phyloP scores from a whole-genome alignment of 2,329 filamentous ascomycete genomes.

The Ophiostoma ips region DNA sequence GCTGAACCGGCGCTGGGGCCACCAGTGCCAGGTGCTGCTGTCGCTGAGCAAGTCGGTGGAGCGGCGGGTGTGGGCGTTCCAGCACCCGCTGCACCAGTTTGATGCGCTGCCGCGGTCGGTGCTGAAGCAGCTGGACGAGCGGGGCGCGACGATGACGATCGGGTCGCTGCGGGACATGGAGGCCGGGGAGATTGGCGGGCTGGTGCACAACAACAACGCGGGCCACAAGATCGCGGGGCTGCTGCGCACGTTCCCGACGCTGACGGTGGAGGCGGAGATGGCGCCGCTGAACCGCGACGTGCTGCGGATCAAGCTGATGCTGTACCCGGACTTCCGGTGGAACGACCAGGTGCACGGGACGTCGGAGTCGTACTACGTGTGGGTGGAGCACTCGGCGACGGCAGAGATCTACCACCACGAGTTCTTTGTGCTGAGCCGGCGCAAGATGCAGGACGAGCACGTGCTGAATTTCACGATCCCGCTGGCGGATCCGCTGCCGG shows the following conservation, averaged over 20 bases:
- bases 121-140: conserved; percentile 60
- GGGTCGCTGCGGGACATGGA: conserved; percentile 90
- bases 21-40: conserved; percentile 82
- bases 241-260: conserved; percentile 80
- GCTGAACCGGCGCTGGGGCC: conserved; percentile 85
- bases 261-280: conserved; percentile 85
- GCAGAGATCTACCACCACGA: conserved; percentile 97
- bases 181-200: conserved; percentile 68
- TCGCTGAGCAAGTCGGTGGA: conserved; percentile 95
- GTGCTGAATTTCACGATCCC: conserved; percentile 98
- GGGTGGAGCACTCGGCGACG: conserved; percentile 97
- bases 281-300: conserved; percentile 92
- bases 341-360: conserved; percentile 87
- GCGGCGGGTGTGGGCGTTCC: conserved; percentile 85
- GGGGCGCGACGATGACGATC: conserved; percentile 49
- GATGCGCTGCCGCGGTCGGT: conserved; percentile 76
- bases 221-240: conserved; percentile 70
- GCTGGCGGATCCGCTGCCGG: conserved; percentile 79
- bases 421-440: conserved; percentile 82
- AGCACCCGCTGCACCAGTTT: conserved; percentile 92
- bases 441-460: conserved; percentile 88
- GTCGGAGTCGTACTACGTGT: conserved; percentile 95
- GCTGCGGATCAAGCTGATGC: conserved; percentile 71
- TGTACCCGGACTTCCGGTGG: conserved; percentile 87
- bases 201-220: conserved; percentile 84